Base-by-base conservation (phyloP, 2,329 filamentous ascomycete genomes). In the Paraconiothyrium sp. region DNA sequence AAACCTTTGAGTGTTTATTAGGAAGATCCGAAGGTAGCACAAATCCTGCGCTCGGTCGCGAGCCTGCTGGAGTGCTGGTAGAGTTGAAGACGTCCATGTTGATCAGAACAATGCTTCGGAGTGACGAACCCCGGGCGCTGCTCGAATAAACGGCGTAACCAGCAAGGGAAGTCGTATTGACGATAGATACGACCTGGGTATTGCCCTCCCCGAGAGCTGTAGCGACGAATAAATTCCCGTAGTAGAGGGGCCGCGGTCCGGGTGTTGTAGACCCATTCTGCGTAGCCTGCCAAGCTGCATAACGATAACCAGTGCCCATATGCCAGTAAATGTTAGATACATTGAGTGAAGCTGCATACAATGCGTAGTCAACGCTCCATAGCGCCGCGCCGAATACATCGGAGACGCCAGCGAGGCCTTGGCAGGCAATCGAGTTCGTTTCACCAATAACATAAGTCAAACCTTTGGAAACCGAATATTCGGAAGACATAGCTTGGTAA, bases 371-470 rank as follows among this genome's bases (percentile, higher is more conserved):
- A 16, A 89, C 70, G 22, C 81, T 85, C 88, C 88, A 90, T n/a
- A 90, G 83, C 13, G 88, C 87, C 10, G 88, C 88, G 30, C 88
- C 88, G 71, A 90, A 90, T 0, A 85, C 82, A 76, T 90, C 88
- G 44, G 86, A 89, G n/a, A 90, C 77, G 0, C 87, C 87, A 0
- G 87, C 85, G 6, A 82, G 81, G 58, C 88, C 88, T 76, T 90
- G 80, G 71, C 86, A 85, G 73, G 85, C 88, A 8, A 90, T 81
- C 8, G 85, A 88, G 75, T 90, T 90, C 54, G 84, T 82, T 77
- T 90, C 86, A 60, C 86, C 86, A 1, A 89, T 78, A 61, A 89
- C 84, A 63, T 85, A 85, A 0, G 85, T 85, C n/a, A 34, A 16
- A 20, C 32, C 48, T 2, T 34, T 20, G 47, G 48, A n/a, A 14